A percentile compares a stretch with the other conserved stretches of the same genome.
Evolutionary conservation across 805 yeast species (phyloP).

Genomic region (Priceomyces fermenticarens): DNA sequence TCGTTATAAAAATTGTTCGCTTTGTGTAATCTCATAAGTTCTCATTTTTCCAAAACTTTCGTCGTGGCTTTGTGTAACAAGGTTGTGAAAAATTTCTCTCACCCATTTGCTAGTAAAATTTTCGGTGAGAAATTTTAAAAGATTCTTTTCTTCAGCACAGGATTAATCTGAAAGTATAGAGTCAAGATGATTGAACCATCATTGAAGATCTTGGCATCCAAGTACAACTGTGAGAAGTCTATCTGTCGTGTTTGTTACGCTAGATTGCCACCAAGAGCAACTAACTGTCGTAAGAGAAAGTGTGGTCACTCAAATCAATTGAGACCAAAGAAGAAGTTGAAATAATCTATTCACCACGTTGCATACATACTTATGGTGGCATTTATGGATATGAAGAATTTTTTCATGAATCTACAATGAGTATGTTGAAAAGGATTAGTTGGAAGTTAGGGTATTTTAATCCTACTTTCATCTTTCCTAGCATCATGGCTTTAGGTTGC

Average conservation of each 20-base stretch:
- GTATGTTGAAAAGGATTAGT: no score
- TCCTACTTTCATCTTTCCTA: no score
- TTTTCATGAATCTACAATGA: no score
- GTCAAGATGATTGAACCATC: conserved; percentile 92
- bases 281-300: conserved; percentile 99
- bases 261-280: conserved; percentile 99
- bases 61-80: conserved; percentile 1
- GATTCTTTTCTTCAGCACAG: background rate
- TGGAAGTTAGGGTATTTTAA: no score
- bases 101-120: background rate
- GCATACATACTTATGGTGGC: conserved; percentile 2
- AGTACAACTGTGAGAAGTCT: conserved; percentile 99
- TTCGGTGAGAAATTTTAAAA: background rate
- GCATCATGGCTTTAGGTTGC: no score
- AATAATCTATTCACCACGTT: conserved; percentile 47
- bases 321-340: conserved; percentile 99
- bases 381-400: no score
- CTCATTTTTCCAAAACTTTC: no score
- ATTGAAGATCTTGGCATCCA: conserved; percentile 97
- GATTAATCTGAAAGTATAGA: conserved; percentile 5
- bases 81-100: conserved; percentile 1
- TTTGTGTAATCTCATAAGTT: conserved; percentile 1
- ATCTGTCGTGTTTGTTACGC: conserved; percentile 99
- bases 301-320: conserved; percentile 99
- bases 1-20: no score